Evolutionary conservation across 2,329 filamentous ascomycete species (phyloP), one percentile per base, ranked within the genome.

Genomic region (Exutisphaerella laricina): DNA sequence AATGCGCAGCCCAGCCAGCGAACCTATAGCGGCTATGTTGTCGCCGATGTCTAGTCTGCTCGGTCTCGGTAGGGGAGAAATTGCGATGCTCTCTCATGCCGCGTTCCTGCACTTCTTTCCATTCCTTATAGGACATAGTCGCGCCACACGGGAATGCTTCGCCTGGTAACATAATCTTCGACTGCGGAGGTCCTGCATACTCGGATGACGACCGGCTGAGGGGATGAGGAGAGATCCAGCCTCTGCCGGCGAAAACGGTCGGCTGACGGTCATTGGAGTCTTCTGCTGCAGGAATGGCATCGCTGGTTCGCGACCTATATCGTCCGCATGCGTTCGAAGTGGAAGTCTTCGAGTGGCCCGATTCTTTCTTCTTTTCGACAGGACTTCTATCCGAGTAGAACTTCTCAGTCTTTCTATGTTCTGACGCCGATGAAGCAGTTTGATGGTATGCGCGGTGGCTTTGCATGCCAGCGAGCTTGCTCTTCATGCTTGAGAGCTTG

Each of bases 191-290:
- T 9, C 55, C 51, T 5, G 45, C 45, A 2, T 48, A 10, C 4
- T 47, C 45, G 2, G 45, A 47, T 0, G 51, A 37, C 7, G 55
- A 46, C 14, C 45, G 34, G 30, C 58, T 61, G 2, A 61, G 50
- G 4, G 59, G 59, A 23, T 62, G 59, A 6, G 58, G 58, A n/a
- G 58, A 58, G 29, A 62, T 61, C 59, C 59, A 62, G 32, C 59
- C 59, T 34, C 48, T 49, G 29, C 59, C 59, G 4, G 59, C 59
- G 26, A 59, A 61, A 13, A 59, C 45, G 8, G 56, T 58, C n/a
- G 43, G 34, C 4, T 12, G 35, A 21, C 20, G 10, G 3, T 35
- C 12, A n/a, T n/a, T n/a, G n/a, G n/a, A n/a, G n/a, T n/a, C n/a
- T n/a, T n/a, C n/a, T n/a, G n/a, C n/a, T n/a, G n/a, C n/a, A n/a